Evolutionary conservation across 768 basidiomycete species (phyloP).

Genomic region (Pholiota molesta): DNA sequence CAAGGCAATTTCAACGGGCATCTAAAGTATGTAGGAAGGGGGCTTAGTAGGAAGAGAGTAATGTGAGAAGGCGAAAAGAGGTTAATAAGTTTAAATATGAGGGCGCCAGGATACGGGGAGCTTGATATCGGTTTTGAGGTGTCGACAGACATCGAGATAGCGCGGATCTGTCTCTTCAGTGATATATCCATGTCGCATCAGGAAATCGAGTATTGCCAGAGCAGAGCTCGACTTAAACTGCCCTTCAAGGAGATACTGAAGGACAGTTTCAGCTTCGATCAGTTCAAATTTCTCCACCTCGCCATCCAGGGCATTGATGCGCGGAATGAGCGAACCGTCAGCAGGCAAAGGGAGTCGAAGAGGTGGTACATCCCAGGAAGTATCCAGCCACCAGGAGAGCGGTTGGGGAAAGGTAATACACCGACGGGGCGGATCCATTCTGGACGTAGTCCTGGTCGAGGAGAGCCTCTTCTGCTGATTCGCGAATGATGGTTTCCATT

Average conservation of each 20-base stretch:
- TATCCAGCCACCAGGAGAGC: conserved; percentile 44
- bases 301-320: conserved; percentile 39
- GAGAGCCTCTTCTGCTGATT: conserved; percentile 46
- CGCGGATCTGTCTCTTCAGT: conserved; percentile 35
- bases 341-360: conserved; percentile 44
- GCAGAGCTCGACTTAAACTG: conserved; percentile 47
- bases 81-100: conserved; percentile 7
- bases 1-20: neutral
- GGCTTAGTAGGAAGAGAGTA: neutral
- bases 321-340: conserved; percentile 34
- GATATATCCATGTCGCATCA: conserved; percentile 38
- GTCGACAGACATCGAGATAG: conserved; percentile 32
- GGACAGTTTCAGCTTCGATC: conserved; percentile 34
- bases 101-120: conserved; percentile 30
- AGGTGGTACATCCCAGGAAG: conserved; percentile 49
- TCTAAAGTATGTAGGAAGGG: neutral
- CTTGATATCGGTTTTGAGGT: conserved; percentile 29
- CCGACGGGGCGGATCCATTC: conserved; percentile 35
- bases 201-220: conserved; percentile 44
- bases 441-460: conserved; percentile 39
- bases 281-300: conserved; percentile 46
- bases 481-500: conserved; percentile 39
- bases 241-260: conserved; percentile 34
- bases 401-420: conserved; percentile 42
- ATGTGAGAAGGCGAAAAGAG: neutral